Evolutionary conservation across 1,284 basidiomycete species (phyloP).

Genomic region (Hypsizygus ulmarius): DNA sequence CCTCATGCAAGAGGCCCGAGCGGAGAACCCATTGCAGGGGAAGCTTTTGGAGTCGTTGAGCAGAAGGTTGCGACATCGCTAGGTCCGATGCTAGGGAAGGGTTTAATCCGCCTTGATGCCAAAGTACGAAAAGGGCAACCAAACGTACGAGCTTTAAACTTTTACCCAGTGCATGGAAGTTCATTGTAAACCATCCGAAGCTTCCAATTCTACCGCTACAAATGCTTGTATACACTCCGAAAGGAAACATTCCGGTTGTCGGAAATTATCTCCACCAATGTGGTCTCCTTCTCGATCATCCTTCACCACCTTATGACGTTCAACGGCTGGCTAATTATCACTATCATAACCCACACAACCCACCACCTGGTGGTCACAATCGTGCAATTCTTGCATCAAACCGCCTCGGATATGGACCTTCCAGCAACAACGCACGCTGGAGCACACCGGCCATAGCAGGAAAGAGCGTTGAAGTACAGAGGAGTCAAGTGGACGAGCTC

Average conservation of each 20-base stretch:
- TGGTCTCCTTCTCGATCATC: slow-evolving; percentile 79
- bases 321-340: slow-evolving; percentile 62
- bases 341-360: slow-evolving; percentile 89
- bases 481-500: slow-evolving; percentile 91
- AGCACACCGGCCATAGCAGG: slow-evolving; percentile 56
- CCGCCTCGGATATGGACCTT: slow-evolving; percentile 42
- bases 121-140: slow-evolving; percentile 64
- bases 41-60: slow-evolving; percentile 84
- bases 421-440: slow-evolving; percentile 52
- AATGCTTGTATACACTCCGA: slow-evolving; percentile 89
- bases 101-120: slow-evolving; percentile 82
- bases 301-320: slow-evolving; percentile 55
- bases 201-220: slow-evolving; percentile 79
- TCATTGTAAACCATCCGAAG: slow-evolving; percentile 37
- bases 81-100: slow-evolving; percentile 78
- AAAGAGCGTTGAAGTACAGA: slow-evolving; percentile 88
- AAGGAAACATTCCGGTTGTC: slow-evolving; percentile 84
- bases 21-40: slow-evolving; percentile 53
- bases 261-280: slow-evolving; percentile 70
- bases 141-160: slow-evolving; percentile 48
- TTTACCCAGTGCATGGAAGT: slow-evolving; percentile 4
- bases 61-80: slow-evolving; percentile 75
- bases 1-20: slow-evolving; percentile 49
- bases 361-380: slow-evolving; percentile 66
- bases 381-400: slow-evolving; percentile 41